Base-by-base conservation (phyloP, 768 basidiomycete genomes). In the Psilocybe azurescens region DNA sequence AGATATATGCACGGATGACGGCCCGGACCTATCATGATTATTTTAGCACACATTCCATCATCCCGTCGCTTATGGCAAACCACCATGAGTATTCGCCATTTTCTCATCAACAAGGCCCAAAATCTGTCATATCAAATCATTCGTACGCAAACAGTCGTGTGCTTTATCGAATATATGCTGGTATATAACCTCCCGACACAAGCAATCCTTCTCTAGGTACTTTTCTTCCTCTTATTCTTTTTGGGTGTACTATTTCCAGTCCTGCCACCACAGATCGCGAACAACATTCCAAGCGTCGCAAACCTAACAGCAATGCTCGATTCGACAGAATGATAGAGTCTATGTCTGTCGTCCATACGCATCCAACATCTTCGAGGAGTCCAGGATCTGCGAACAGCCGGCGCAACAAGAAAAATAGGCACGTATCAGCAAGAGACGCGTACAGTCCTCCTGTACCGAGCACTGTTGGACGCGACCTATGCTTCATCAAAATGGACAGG, bases 241-340 rank as follows among this genome's bases (percentile, higher is more conserved):
- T 51, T 47, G 30, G 14, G 52, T 49, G 24, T 3, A 11, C 3
- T 46, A 5, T 18, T 56, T 5, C 39, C 49, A 53, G 30, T 18
- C 59, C 16, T 41, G 38, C 32, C 16, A 61, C 33, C 29, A 51
- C 47, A 67, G 58, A 33, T 58, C 56, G 58, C 24, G 59, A 50
- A 53, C 59, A 61, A 51, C 61, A 68, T 32, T 56, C 69, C n/a
- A 90, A 87, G 65, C 82, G 86, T 18, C 79, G 79, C 28, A 84
- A 77, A 66, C 28, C 48, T 30, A 70, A 66, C 53, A 75, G 74
- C 39, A 91, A 91, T 65, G 70, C 80, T 36, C 83, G 83, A 41
- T 89, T 86, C 65, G 89, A 91, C 70, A 78, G 78, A 48, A 91
- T 92, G 90, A 74, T 91, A 32, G 79, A 85, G 54, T 79, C 83